Base-by-base conservation (phyloP, 2,329 filamentous ascomycete species). In the Pseudocercospora fijiensis region DNA sequence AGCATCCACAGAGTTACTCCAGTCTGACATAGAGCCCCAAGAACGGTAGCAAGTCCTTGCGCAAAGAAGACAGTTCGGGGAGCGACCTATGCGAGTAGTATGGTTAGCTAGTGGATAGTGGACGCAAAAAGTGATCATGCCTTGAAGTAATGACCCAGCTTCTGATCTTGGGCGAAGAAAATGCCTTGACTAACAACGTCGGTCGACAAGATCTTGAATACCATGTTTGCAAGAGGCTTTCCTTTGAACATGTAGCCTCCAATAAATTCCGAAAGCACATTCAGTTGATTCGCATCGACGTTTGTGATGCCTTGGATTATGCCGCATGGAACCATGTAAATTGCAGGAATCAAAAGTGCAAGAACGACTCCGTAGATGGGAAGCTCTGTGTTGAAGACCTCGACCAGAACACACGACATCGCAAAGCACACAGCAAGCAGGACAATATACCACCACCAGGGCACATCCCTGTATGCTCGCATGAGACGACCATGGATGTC, bases 221-320 rank as follows among this genome's bases (percentile, higher is more conserved):
- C 63, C 67, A 77, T 75, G 63, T 75, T 76, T 2, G 75, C 75
- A 0, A 77, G 60, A 3, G 77, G 77, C 24, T 73, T 72, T 6
- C 76, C 76, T 18, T 75, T 79, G 58, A 79, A 77, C 63, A 85
- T 74, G 47, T 83, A 81, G n/a, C 81, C 82, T 3, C 78, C 81
- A 26, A 84, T 73, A 75, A 84, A 80, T 68, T 84, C 81, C 6
- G 79, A 76, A 22, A 80, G 75, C 27, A 78, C 72, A 62, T 75
- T 76, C 27, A 79, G 76, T 24, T 78, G 72, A 53, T 73, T 73
- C 3, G 71, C 69, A 37, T 74, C 70, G 22, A 74, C 72, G 53
- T 73, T 74, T 9, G 92, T 96, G 69, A 96, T 91, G 16, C 91
- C 92, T 90, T 95, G 96, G 72, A 96, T 90, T 74, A 96, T 95